These are phyloP conservation scores for Hymenoscyphus fraxineus DNA, from an alignment of 2,329 filamentous ascomycete species.

Conservation along the genomic window DNA sequence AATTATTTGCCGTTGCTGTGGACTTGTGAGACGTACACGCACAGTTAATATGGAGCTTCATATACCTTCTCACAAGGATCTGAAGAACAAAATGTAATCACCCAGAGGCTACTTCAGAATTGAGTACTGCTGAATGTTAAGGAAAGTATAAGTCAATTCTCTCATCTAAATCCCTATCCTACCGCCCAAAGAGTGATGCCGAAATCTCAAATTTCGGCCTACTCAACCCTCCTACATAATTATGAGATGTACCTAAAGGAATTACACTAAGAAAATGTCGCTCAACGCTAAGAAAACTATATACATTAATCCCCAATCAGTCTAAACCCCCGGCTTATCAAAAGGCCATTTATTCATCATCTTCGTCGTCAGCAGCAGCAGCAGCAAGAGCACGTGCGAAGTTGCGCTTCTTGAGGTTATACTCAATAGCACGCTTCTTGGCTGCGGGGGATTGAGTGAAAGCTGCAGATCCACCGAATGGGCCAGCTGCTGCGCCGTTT, in stretches of 20 bases:
- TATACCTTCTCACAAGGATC: too few species aligned
- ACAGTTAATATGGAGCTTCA: too few species aligned
- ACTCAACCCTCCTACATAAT: neutral
- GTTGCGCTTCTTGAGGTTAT: slow-evolving; percentile 38
- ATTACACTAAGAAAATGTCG: neutral
- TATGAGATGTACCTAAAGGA: neutral
- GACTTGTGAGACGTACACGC: too few species aligned
- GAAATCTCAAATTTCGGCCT: slow-evolving; percentile 12
- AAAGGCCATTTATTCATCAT: neutral
- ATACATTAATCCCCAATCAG: neutral
- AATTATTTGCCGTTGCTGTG: too few species aligned
- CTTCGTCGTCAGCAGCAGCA: slow-evolving; percentile 22
- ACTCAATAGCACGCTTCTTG: slow-evolving; percentile 60
- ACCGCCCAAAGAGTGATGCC: slow-evolving; percentile 9
- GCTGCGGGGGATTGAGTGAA: slow-evolving; percentile 58
- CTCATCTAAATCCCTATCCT: slow-evolving; percentile 10
- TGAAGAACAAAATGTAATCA: too few species aligned
- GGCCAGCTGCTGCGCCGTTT: slow-evolving; percentile 59
- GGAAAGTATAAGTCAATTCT: slow-evolving; percentile 12
- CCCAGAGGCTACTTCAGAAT: neutral
- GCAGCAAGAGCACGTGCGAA: slow-evolving; percentile 34
- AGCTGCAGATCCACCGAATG: slow-evolving; percentile 63
- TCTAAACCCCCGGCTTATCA: neutral
- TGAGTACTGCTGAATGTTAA: neutral
- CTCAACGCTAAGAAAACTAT: neutral